Evolutionary conservation across 179 eudicot species (phyloP).

Genomic region (Spinacia oleracea): DNA sequence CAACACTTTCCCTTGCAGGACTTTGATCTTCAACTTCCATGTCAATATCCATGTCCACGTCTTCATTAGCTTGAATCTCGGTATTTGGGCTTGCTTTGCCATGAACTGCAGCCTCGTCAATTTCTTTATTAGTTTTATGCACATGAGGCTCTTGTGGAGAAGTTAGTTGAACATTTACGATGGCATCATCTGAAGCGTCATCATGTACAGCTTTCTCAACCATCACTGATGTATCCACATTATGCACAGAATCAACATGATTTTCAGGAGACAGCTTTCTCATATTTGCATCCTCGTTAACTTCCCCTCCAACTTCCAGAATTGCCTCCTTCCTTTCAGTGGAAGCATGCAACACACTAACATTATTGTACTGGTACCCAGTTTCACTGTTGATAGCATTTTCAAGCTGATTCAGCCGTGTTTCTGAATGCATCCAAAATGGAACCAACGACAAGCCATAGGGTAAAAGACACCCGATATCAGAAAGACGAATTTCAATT

Average conservation of each 20-base stretch:
- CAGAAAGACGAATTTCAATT: slow-evolving; percentile 80
- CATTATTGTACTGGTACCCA: slow-evolving; percentile 30
- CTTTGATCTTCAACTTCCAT: slow-evolving; percentile 87
- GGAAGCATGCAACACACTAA: slow-evolving; percentile 9
- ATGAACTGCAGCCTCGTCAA: slow-evolving; percentile 25
- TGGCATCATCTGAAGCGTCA: slow-evolving; percentile 27
- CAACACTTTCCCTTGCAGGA: slow-evolving; percentile 27
- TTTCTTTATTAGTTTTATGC: slow-evolving; percentile 32
- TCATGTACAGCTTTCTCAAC: slow-evolving; percentile 26
- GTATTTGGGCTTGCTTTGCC: slow-evolving; percentile 32
- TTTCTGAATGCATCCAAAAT: slow-evolving; percentile 83
- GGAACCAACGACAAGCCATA: slow-evolving; percentile 71
- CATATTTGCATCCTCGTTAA: slow-evolving; percentile 26
- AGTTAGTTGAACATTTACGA: slow-evolving; percentile 21
- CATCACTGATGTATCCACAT: slow-evolving; percentile 19
- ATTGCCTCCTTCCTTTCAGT: slow-evolving; percentile 33
- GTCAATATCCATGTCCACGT: slow-evolving; percentile 89
- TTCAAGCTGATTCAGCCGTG: slow-evolving; percentile 62
- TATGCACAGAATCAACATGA: slow-evolving; percentile 23
- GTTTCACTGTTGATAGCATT: slow-evolving; percentile 44
- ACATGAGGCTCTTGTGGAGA: slow-evolving; percentile 19
- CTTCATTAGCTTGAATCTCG: slow-evolving; percentile 45
- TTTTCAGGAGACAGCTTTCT: slow-evolving; percentile 28
- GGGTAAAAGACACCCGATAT: slow-evolving; percentile 63
- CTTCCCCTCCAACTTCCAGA: slow-evolving; percentile 30